Conservation (phyloP, 805 yeast species). For the Saccharomycopsis schoenii region DNA sequence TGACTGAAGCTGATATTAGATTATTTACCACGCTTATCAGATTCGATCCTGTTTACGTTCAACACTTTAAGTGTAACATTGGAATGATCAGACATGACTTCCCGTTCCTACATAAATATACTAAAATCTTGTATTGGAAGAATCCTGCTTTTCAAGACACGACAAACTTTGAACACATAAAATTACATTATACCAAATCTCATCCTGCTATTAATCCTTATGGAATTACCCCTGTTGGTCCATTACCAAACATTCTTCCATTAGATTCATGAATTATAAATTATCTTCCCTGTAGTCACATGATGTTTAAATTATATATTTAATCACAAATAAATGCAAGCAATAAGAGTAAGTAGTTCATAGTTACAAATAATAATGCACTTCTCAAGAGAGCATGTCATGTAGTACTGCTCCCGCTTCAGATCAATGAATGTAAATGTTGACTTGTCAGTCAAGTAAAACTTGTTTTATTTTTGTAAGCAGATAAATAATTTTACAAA, state of each 20-base stretch:
- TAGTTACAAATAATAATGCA: no score
- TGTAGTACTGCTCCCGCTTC: no score
- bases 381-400: no score
- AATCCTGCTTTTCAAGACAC: constrained; percentile 64
- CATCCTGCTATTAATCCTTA: constrained; percentile 73
- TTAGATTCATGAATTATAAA: background rate
- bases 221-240: constrained; percentile 83
- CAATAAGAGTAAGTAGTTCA: no score
- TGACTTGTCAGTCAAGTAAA: no score
- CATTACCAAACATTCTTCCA: constrained; percentile 64
- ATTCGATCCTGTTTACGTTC: constrained; percentile 88
- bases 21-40: constrained; percentile 80
- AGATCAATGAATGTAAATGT: no score
- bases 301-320: no score
- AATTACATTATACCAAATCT: constrained; percentile 81
- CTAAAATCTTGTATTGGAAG: constrained; percentile 75
- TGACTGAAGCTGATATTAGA: constrained; percentile 89
- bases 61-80: constrained; percentile 89
- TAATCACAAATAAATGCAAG: background rate
- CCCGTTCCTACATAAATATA: constrained; percentile 73
- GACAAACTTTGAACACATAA: constrained; percentile 83
- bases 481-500: no score
- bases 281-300: background rate
- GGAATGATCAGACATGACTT: constrained; percentile 70
- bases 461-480: no score